Conservation (phyloP, 106 monocot species). For the Cymbidium sinense region DNA sequence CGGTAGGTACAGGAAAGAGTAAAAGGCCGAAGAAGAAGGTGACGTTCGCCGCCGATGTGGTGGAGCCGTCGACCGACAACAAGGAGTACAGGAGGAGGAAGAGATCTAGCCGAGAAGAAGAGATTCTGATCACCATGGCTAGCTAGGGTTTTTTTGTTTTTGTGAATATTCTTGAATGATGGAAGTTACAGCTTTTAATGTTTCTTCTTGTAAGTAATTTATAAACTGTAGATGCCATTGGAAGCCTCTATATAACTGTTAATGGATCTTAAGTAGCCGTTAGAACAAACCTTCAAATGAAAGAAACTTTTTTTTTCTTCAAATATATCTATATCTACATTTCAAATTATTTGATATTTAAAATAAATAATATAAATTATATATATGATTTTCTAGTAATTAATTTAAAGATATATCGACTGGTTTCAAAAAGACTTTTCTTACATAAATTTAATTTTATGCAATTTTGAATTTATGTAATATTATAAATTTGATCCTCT, state of each 20-base stretch:
- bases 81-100: conserved; percentile 34
- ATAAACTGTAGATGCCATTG: background rate
- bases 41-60: conserved; percentile 52
- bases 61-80: conserved; percentile 53
- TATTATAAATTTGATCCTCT: no score
- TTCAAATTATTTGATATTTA: background rate
- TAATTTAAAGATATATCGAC: no score
- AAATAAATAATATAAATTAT: no score
- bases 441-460: no score
- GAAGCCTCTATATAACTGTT: background rate
- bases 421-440: no score
- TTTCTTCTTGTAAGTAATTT: background rate
- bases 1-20: background rate
- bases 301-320: background rate
- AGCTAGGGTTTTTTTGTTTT: background rate
- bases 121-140: background rate
- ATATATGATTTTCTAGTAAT: no score
- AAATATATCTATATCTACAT: no score
- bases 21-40: conserved; percentile 29
- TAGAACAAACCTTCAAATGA: background rate
- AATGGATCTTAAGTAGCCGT: background rate
- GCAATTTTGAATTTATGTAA: no score
- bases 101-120: background rate
- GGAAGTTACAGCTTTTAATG: background rate
- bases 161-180: background rate